A percentile compares a stretch with the other conserved stretches of the same genome.
Conservation (phyloP, 495 filamentous ascomycete species). For the Aspergillus hancockii region DNA sequence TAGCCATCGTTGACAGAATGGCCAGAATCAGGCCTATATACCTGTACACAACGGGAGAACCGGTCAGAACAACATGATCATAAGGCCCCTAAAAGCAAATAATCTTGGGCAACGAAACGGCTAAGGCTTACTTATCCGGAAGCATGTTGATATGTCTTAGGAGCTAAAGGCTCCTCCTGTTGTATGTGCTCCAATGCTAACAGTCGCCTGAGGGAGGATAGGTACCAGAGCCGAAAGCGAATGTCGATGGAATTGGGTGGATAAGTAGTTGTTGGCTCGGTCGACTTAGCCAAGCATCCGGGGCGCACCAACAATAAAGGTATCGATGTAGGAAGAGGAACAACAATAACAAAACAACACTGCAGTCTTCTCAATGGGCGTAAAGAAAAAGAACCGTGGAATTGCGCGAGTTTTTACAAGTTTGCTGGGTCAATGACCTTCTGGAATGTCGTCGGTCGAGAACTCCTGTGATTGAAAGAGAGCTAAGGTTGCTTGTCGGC, state of each 20-base stretch:
- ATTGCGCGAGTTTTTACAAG: constrained; percentile 10
- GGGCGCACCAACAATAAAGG: constrained; percentile 20
- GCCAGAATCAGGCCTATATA: constrained; percentile 89
- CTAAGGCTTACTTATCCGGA: constrained; percentile 76
- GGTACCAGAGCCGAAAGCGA: constrained; percentile 5
- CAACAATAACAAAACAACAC: constrained; percentile 8
- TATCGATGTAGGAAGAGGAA: constrained; percentile 6
- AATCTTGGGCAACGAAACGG: neutral
- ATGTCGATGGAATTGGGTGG: constrained; percentile 12
- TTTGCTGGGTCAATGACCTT: constrained; percentile 6
- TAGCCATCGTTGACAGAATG: constrained; percentile 88
- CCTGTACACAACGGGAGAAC: constrained; percentile 49
- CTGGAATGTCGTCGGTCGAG: constrained; percentile 12
- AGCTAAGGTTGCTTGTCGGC: constrained; percentile 13
- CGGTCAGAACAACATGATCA: constrained; percentile 35
- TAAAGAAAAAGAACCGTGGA: constrained; percentile 16
- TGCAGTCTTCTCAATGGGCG: constrained; percentile 12
- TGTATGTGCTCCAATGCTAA: constrained; percentile 41
- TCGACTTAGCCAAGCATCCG: constrained; percentile 22
- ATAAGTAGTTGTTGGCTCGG: constrained; percentile 11
- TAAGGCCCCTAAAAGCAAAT: constrained; percentile 7
- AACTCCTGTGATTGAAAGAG: constrained; percentile 17
- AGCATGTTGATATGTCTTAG: constrained; percentile 60
- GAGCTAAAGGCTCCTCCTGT: constrained; percentile 45
- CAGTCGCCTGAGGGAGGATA: constrained; percentile 19